phyloP scores from a whole-genome alignment of 2,329 filamentous ascomycete genomes.

The Paecilomyces sp. region DNA sequence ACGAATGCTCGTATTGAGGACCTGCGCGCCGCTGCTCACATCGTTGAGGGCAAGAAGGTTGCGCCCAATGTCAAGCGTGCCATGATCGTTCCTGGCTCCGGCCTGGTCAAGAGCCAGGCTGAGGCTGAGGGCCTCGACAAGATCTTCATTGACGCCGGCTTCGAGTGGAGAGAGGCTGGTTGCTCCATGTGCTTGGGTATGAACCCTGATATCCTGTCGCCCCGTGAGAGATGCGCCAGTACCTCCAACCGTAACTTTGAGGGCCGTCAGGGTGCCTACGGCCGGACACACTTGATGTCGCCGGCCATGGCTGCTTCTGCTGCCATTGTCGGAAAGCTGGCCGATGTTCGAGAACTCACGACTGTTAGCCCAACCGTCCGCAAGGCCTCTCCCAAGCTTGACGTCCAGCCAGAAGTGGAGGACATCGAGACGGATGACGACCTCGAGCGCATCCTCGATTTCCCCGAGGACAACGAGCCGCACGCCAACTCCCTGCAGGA shows the following conservation, averaged over 20 bases:
- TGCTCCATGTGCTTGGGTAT: constrained; percentile 99
- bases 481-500: constrained; percentile 53
- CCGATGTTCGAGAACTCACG: constrained; percentile 78
- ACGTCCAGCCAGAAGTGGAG: constrained; percentile 54
- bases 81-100: constrained; percentile 94
- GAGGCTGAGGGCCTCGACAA: constrained; percentile 89
- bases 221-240: constrained; percentile 86
- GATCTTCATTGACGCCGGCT: constrained; percentile 85
- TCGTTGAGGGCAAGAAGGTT: constrained; percentile 82
- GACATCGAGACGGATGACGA: constrained; percentile 56
- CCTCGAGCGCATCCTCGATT: constrained; percentile 56
- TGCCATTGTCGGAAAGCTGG: constrained; percentile 80
- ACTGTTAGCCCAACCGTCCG: constrained; percentile 37
- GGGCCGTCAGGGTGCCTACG: constrained; percentile 84
- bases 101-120: constrained; percentile 85
- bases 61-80: constrained; percentile 85
- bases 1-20: constrained; percentile 97
- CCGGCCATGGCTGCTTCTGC: constrained; percentile 94
- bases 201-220: constrained; percentile 95
- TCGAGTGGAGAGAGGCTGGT: constrained; percentile 96
- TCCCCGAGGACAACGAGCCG: constrained; percentile 55
- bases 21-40: constrained; percentile 73
- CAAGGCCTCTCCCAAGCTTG: constrained; percentile 51
- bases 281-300: constrained; percentile 92
- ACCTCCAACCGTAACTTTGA: constrained; percentile 98